Evolutionary conservation across 306 rosid species (phyloP).

Genomic region (Datisca glomerata): DNA sequence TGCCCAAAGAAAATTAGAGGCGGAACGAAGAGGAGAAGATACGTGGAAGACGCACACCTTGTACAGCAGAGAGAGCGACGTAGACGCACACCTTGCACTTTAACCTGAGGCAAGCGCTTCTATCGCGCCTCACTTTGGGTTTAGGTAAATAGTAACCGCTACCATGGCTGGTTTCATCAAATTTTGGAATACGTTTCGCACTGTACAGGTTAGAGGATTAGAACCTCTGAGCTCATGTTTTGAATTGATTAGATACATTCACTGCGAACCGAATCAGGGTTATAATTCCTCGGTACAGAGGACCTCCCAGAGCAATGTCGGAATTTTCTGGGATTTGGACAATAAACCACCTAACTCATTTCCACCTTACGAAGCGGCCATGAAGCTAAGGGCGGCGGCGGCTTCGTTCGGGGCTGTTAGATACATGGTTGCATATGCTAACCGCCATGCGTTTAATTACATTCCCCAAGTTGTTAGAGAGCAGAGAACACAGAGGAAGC

Average conservation of each 20-base stretch:
- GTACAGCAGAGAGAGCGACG: too few relatives aligned
- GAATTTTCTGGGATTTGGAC: constrained; percentile 80
- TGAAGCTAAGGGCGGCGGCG: constrained; percentile 48
- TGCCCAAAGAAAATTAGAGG: too few relatives aligned
- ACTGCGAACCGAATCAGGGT: constrained; percentile 13
- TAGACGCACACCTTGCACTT: too few relatives aligned
- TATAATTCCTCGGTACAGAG: constrained; percentile 8
- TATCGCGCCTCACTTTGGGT: too few relatives aligned
- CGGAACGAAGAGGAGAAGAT: too few relatives aligned
- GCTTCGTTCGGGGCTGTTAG: constrained; percentile 58
- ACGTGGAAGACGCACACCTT: too few relatives aligned
- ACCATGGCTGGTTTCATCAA: constrained; percentile 24
- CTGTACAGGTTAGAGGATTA: constrained; percentile 5
- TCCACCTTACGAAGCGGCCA: constrained; percentile 60
- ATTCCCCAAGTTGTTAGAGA: constrained; percentile 44
- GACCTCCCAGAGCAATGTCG: constrained; percentile 31
- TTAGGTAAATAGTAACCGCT: too few relatives aligned
- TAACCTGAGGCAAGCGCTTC: too few relatives aligned
- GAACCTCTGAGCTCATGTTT: constrained; percentile 1
- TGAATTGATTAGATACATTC: constrained; percentile 15
- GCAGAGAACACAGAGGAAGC: constrained; percentile 34
- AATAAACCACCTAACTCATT: constrained; percentile 66
- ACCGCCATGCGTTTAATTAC: constrained; percentile 30
- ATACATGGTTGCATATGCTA: constrained; percentile 64
- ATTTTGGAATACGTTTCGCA: constrained; percentile 13